Base-by-base conservation (phyloP, 1,139 yeast species). In the Magnusiomyces suaveolens region DNA sequence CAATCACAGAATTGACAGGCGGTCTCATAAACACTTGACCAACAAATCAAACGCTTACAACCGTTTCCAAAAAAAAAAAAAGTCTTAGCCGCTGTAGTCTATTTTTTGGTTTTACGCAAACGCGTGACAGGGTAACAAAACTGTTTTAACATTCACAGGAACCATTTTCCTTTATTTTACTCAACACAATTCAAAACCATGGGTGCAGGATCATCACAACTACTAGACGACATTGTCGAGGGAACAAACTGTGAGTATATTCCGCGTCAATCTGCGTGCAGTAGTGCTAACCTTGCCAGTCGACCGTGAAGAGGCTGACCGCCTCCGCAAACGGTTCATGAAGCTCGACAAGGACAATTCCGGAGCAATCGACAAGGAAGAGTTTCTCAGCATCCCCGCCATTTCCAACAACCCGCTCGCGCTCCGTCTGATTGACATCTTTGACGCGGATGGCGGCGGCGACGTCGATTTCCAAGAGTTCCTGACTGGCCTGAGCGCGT, bases 401-500 rank as follows among this genome's bases (percentile, higher is more conserved):
- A 88, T 94, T 32, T 81, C 89, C 6, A 78, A 84, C 43, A 94
- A 94, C 65, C 98, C 98, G 1, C 74, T 94, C 55, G 97, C 97
- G 0, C 74, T 82, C 16, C 76, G 99, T 57, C 80, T 94, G 59
- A 87, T 94, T 79, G 97, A 92, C 62, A 92, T 92, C 18, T 90
- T 94, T 68, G 99, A 94, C 67, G 84, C 82, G 57, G 97, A 94
- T 66, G 89, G 89, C 8, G 86, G 89, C 62, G 98, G 98, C 0
- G 86, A 85, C 58, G 88, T 94, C 48, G 98, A 94, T 68, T 92
- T 94, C 71, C 92, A 88, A 67, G 99, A 94, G 71, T 94, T 94
- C 68, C 87, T 94, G 52, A 76, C 85, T 1, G 97, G 96, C 1
- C 74, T 94, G 48, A 85, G 95, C 4, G 92, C 94, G 1, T 94